phyloP scores from a whole-genome alignment of 352 stramenopile species.

The Thraustotheca clavata region DNA sequence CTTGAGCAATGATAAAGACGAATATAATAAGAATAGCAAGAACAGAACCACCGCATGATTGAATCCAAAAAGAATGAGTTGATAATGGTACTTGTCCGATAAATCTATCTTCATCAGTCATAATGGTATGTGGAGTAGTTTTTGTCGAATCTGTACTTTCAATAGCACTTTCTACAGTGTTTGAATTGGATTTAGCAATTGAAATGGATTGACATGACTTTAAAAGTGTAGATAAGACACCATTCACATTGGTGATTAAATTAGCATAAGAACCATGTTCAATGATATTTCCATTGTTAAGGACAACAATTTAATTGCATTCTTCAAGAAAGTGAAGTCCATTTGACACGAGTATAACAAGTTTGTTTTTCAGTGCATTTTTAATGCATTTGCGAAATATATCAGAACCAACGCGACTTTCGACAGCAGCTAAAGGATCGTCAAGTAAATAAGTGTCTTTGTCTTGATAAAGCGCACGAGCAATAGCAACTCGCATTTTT shows the following conservation, averaged over 20 bases:
- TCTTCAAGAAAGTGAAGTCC: conserved; percentile 36
- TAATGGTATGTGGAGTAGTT: conserved; percentile 9
- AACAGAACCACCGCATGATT: conserved; percentile 44
- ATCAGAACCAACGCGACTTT: conserved; percentile 2
- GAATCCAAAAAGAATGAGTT: conserved; percentile 55
- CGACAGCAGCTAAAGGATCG: conserved; percentile 14
- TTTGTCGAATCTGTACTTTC: conserved; percentile 22
- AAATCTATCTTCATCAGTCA: conserved; percentile 33
- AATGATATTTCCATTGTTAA: conserved; percentile 46
- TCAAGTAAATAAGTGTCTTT: conserved; percentile 18
- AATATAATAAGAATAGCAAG: conserved; percentile 43
- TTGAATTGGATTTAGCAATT: conserved; percentile 27
- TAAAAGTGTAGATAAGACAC: conserved; percentile 41
- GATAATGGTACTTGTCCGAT: conserved; percentile 39
- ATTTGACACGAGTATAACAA: conserved; percentile 79
- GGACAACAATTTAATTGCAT: conserved; percentile 31
- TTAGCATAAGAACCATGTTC: conserved; percentile 73
- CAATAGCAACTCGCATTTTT: conserved; percentile 24
- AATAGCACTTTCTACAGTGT: conserved; percentile 19
- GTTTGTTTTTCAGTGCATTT: neutral
- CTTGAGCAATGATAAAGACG: conserved; percentile 34
- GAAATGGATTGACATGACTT: conserved; percentile 23
- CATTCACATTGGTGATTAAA: conserved; percentile 52
- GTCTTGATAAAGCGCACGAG: conserved; percentile 17
- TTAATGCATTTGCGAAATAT: conserved; percentile 9